phyloP scores from a whole-genome alignment of 495 filamentous ascomycete genomes.

The Parathielavia hyrcaniae region DNA sequence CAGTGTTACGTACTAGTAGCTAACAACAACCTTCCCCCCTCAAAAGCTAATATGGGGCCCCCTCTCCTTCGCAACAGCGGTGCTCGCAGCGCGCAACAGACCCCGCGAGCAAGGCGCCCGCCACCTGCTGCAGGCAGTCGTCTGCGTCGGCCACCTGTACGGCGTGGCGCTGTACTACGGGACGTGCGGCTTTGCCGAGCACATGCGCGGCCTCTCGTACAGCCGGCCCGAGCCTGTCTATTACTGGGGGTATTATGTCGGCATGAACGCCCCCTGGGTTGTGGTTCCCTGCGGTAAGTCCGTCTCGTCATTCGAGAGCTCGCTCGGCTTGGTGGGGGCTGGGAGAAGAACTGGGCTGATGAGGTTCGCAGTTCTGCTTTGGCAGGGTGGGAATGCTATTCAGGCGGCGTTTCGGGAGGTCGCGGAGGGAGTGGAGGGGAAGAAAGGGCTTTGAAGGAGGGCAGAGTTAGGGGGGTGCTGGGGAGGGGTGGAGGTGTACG shows the following conservation, averaged over 20 bases:
- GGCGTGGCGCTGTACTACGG: constrained; percentile 80
- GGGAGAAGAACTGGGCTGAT: not conserved
- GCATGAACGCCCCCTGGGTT: constrained; percentile 84
- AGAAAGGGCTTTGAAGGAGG: constrained; percentile 6
- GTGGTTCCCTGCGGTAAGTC: constrained; percentile 55
- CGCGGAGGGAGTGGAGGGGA: constrained; percentile 1
- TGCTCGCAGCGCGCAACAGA: constrained; percentile 53
- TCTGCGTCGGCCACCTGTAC: constrained; percentile 77
- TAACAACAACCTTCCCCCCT: not conserved
- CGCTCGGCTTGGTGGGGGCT: not conserved
- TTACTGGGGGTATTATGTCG: constrained; percentile 83
- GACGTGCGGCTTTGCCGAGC: constrained; percentile 66
- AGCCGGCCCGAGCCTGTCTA: constrained; percentile 73
- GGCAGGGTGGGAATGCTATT: constrained; percentile 42
- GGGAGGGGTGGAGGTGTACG: not conserved
- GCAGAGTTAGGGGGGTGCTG: not conserved
- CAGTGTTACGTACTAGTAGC: not conserved
- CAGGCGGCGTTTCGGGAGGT: constrained; percentile 35
- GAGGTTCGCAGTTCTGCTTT: constrained; percentile 44
- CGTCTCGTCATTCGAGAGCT: not conserved
- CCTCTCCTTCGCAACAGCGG: constrained; percentile 62
- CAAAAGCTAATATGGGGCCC: constrained; percentile 62
- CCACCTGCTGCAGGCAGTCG: constrained; percentile 64
- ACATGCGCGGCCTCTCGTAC: constrained; percentile 51
- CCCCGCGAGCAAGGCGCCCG: constrained; percentile 47